Conservation (phyloP, 306 rosid species). For the Comarum palustre region DNA sequence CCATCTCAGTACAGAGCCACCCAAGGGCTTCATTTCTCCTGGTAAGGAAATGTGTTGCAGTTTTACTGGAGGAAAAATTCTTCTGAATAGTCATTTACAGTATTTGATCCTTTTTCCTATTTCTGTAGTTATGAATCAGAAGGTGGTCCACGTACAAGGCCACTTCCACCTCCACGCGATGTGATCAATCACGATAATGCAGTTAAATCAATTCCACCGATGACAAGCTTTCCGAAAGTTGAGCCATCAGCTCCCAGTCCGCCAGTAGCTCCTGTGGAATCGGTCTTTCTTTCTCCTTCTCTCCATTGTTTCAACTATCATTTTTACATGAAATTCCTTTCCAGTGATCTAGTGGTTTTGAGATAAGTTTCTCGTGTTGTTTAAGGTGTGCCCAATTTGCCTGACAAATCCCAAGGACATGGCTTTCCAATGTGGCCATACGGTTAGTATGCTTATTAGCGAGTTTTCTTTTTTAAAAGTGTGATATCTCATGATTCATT, state of each 20-base stretch:
- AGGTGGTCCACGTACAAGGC: conserved; percentile 39
- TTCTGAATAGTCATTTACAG: conserved; percentile 10
- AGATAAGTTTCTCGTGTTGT: conserved; percentile 24
- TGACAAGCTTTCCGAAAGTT: conserved; percentile 27
- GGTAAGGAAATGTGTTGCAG: conserved; percentile 41
- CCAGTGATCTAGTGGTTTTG: conserved; percentile 20
- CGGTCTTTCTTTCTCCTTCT: conserved; percentile 37
- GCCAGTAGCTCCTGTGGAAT: conserved; percentile 36
- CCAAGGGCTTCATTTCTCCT: conserved; percentile 38
- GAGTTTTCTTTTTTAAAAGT: not conserved
- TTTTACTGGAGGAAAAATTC: not conserved
- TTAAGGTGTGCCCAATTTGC: conserved; percentile 86
- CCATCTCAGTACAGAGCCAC: conserved; percentile 78
- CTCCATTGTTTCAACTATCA: conserved; percentile 3
- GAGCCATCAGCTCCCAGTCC: conserved; percentile 41
- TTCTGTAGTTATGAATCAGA: conserved; percentile 44
- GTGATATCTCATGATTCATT: not conserved
- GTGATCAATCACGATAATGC: conserved; percentile 69
- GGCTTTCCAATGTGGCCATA: conserved; percentile 98
- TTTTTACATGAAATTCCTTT: conserved; percentile 18
- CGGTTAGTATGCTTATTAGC: conserved; percentile 46
- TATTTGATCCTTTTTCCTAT: conserved; percentile 14
- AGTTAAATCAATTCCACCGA: conserved; percentile 30
- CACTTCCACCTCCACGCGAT: conserved; percentile 77
- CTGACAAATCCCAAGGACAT: conserved; percentile 83